A percentile compares a stretch with the other conserved stretches of the same genome.
Evolutionary conservation across 495 filamentous ascomycete genomes (phyloP).

Genomic region (Margaritispora aquatica): DNA sequence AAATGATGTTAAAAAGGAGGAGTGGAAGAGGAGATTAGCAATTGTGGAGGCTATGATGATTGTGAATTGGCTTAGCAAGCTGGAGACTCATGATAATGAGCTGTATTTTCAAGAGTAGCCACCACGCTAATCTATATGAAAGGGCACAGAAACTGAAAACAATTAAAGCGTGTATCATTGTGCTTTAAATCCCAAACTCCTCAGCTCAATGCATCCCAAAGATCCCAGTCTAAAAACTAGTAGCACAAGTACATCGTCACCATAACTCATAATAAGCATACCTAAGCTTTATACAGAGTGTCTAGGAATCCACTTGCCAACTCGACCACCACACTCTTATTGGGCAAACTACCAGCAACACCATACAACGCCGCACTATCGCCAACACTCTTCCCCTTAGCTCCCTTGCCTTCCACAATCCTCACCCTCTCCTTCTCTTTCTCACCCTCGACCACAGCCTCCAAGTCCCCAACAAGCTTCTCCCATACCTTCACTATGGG

Average conservation of each 20-base stretch:
- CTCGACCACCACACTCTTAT: conserved; percentile 90
- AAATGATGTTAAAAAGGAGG: conserved; percentile 21
- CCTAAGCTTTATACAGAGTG: conserved; percentile 84
- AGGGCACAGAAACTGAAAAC: neutral
- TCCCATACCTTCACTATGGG: conserved; percentile 79
- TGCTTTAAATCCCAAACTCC: neutral
- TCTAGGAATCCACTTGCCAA: conserved; percentile 90
- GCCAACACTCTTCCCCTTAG: conserved; percentile 55
- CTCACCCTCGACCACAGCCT: conserved; percentile 71
- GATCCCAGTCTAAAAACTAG: neutral
- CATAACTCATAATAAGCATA: neutral
- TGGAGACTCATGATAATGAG: conserved; percentile 21
- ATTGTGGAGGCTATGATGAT: conserved; percentile 49
- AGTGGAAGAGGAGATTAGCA: conserved; percentile 25
- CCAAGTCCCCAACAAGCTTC: conserved; percentile 67
- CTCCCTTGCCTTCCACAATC: conserved; percentile 66
- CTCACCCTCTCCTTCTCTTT: conserved; percentile 59
- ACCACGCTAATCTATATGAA: no score
- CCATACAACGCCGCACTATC: conserved; percentile 91
- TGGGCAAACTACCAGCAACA: conserved; percentile 88
- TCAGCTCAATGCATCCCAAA: neutral
- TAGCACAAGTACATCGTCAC: neutral
- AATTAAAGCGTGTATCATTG: neutral
- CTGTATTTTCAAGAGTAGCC: no score
- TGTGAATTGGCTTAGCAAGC: conserved; percentile 39